A percentile compares a stretch with the other conserved stretches of the same genome.
These are phyloP conservation scores for Oidiodendron maius DNA, from an alignment of 495 filamentous ascomycete genomes.

Conservation along the genomic window DNA sequence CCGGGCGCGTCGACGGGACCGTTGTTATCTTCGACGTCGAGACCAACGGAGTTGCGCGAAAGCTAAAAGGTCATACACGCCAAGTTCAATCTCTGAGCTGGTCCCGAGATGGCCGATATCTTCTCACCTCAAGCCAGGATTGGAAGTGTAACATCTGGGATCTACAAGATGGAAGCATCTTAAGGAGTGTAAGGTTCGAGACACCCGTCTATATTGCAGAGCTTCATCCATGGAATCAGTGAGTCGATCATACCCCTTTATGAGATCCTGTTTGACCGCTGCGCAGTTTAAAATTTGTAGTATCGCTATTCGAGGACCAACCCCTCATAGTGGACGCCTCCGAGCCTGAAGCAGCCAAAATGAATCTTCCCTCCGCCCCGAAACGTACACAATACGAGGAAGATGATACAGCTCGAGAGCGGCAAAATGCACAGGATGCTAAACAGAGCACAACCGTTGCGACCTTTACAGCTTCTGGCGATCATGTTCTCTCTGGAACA, in stretches of 20 bases:
- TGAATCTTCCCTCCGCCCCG: slow-evolving; percentile 74
- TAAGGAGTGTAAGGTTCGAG: slow-evolving; percentile 74
- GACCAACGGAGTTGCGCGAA: slow-evolving; percentile 90
- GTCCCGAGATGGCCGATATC: slow-evolving; percentile 84
- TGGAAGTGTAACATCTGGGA: slow-evolving; percentile 97
- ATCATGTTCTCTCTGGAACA: slow-evolving; percentile 84
- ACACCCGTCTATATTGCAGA: slow-evolving; percentile 94
- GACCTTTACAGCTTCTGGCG: slow-evolving; percentile 76
- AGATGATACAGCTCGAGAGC: slow-evolving; percentile 63
- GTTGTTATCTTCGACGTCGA: slow-evolving; percentile 96
- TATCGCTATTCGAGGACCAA: slow-evolving; percentile 87
- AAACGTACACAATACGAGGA: slow-evolving; percentile 53
- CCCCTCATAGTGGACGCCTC: slow-evolving; percentile 81
- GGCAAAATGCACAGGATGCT: slow-evolving; percentile 84
- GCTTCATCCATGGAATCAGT: slow-evolving; percentile 89
- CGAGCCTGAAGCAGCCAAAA: slow-evolving; percentile 56
- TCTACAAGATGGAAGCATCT: slow-evolving; percentile 56
- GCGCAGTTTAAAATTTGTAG: slow-evolving; percentile 69
- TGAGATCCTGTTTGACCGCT: not conserved
- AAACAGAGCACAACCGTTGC: slow-evolving; percentile 90
- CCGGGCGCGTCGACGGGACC: slow-evolving; percentile 87
- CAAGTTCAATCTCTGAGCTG: slow-evolving; percentile 92
- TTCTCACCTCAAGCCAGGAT: slow-evolving; percentile 91
- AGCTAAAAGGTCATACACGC: slow-evolving; percentile 82
- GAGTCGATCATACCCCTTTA: slow-evolving; percentile 25